Conservation (phyloP, 805 yeast species). For the Priceomyces haplophilus region DNA sequence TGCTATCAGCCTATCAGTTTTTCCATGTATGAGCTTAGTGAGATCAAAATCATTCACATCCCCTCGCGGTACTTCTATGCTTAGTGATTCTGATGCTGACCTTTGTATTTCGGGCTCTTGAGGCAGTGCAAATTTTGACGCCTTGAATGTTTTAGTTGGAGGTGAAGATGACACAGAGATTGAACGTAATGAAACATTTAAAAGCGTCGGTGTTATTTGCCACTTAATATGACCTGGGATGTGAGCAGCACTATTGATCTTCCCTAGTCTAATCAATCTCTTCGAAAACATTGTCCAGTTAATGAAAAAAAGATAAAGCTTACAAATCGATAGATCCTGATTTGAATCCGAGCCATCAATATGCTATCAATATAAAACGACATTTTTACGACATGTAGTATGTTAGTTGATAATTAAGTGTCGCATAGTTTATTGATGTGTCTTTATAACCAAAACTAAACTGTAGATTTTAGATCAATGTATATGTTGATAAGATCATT, state of each 20-base stretch:
- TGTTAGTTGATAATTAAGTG: too few species aligned
- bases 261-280: not conserved
- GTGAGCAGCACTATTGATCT: too few species aligned
- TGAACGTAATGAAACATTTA: not conserved
- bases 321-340: not conserved
- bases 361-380: not conserved
- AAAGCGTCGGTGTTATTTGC: too few species aligned
- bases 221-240: too few species aligned
- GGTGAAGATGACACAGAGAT: slow-evolving; percentile 4
- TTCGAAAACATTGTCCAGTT: not conserved
- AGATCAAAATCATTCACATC: slow-evolving; percentile 28
- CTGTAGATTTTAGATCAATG: too few species aligned
- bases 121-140: slow-evolving; percentile 30
- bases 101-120: slow-evolving; percentile 17
- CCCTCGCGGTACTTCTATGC: slow-evolving; percentile 15
- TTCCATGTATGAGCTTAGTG: slow-evolving; percentile 35
- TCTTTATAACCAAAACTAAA: too few species aligned
- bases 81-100: slow-evolving; percentile 1
- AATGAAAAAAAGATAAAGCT: not conserved
- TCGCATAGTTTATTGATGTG: too few species aligned
- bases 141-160: slow-evolving; percentile 20
- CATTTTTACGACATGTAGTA: not conserved
- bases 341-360: not conserved
- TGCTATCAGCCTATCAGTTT: slow-evolving; percentile 40
- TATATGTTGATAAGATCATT: slow-evolving; percentile 1